Evolutionary conservation across 306 rosid species (phyloP).

Genomic region (Albizia julibrissin): DNA sequence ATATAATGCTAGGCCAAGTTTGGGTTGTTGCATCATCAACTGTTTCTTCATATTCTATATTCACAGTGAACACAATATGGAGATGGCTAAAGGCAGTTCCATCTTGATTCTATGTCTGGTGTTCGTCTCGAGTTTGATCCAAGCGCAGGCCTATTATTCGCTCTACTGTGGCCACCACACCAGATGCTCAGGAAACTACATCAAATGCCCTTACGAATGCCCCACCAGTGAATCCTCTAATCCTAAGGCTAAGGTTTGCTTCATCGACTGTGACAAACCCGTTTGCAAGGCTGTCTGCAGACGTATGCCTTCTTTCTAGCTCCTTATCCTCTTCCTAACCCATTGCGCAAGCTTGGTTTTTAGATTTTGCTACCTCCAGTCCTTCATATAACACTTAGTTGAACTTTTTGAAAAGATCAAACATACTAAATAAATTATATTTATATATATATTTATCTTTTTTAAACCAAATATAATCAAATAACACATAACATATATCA

Average conservation of each 20-base stretch:
- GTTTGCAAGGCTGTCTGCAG: slow-evolving; percentile 42
- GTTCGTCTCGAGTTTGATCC: slow-evolving; percentile 18
- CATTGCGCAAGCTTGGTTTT: neutral
- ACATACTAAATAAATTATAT: too few relatives aligned
- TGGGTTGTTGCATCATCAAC: neutral
- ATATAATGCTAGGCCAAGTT: slow-evolving; percentile 23
- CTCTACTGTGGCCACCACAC: neutral
- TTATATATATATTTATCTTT: too few relatives aligned
- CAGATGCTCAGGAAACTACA: slow-evolving; percentile 27
- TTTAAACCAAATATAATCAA: too few relatives aligned
- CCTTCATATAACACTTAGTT: too few relatives aligned
- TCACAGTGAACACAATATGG: neutral
- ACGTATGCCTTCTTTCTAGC: slow-evolving; percentile 17
- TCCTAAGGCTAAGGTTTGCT: slow-evolving; percentile 49
- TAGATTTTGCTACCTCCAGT: neutral
- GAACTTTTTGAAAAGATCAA: too few relatives aligned
- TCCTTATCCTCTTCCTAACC: neutral
- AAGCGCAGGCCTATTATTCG: slow-evolving; percentile 28
- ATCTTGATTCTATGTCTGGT: neutral
- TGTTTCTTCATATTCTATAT: neutral
- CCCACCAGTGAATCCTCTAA: slow-evolving; percentile 33
- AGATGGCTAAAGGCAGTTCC: slow-evolving; percentile 20
- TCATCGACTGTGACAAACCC: slow-evolving; percentile 46
- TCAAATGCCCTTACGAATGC: slow-evolving; percentile 32
- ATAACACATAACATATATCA: too few relatives aligned